Evolutionary conservation across 2,329 filamentous ascomycete species (phyloP).

Genomic region (Apiospora aurea): DNA sequence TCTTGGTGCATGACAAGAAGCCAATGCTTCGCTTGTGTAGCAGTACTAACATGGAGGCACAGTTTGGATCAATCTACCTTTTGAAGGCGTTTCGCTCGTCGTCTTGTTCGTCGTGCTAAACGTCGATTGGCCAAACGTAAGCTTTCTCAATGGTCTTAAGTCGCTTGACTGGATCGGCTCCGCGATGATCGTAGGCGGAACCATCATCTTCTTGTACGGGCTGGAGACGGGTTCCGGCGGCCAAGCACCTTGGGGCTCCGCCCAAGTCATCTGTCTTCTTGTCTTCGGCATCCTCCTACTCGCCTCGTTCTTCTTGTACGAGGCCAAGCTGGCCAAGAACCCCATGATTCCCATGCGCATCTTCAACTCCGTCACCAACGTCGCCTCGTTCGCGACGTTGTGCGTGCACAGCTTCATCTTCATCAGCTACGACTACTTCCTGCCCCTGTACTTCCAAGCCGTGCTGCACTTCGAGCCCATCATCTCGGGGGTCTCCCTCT

Average conservation of each 20-base stretch:
- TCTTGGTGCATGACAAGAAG: constrained; percentile 40
- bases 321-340: constrained; percentile 60
- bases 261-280: constrained; percentile 59
- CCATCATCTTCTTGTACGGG: constrained; percentile 67
- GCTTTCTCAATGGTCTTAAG: constrained; percentile 59
- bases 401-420: constrained; percentile 53
- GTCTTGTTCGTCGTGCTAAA: constrained; percentile 62
- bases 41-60: constrained; percentile 24
- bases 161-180: constrained; percentile 59
- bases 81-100: constrained; percentile 53
- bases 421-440: constrained; percentile 56
- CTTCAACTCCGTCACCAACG: constrained; percentile 56
- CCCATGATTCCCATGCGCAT: constrained; percentile 64
- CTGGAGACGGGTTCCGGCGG: constrained; percentile 64
- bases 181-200: constrained; percentile 61
- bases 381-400: constrained; percentile 51
- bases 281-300: constrained; percentile 56
- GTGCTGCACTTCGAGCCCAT: constrained; percentile 39
- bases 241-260: constrained; percentile 57
- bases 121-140: constrained; percentile 63
- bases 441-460: constrained; percentile 44
- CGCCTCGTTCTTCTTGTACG: constrained; percentile 55
- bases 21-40: constrained; percentile 24
- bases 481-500: constrained; percentile 42
- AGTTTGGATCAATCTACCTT: constrained; percentile 52